Evolutionary conservation across 805 yeast genomes (phyloP).

Genomic region (Cyberlindnera maclurae): DNA sequence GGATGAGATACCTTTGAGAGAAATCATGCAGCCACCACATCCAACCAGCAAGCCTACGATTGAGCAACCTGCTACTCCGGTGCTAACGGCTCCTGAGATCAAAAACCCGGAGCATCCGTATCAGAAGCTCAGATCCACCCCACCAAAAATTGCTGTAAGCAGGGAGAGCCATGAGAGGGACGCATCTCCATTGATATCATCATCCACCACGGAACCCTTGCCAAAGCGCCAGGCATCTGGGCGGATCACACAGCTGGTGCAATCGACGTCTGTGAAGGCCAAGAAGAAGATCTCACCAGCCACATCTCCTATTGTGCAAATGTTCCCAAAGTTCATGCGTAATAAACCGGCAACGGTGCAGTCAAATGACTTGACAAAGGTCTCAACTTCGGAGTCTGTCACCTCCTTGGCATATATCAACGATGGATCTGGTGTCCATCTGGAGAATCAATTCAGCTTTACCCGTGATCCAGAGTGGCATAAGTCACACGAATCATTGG

Average conservation of each 20-base stretch:
- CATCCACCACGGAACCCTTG: not conserved
- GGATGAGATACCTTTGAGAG: no score
- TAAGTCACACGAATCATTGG: conserved; percentile 3
- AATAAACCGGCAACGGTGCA: conserved; percentile 5
- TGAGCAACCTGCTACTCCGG: no score
- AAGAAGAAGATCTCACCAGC: conserved; percentile 11
- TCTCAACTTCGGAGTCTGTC: conserved; percentile 17
- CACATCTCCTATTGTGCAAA: conserved; percentile 21
- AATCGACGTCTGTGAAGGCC: no score
- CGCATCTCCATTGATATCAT: not conserved
- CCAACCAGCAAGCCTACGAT: no score
- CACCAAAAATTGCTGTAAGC: not conserved
- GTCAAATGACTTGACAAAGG: conserved; percentile 5
- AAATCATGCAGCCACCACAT: no score
- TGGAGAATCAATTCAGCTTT: not conserved
- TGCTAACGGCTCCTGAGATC: no score
- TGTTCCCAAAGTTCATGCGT: conserved; percentile 19
- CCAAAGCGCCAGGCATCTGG: not conserved
- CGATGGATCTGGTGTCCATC: conserved; percentile 17
- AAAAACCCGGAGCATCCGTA: no score
- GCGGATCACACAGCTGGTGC: no score
- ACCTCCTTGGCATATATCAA: conserved; percentile 21
- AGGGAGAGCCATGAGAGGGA: no score
- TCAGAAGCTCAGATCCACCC: not conserved
- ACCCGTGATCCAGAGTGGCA: not conserved